Evolutionary conservation across 495 filamentous ascomycete genomes (phyloP), one percentile per base, ranked within the genome.

Genomic region (Entonaema liquescens): DNA sequence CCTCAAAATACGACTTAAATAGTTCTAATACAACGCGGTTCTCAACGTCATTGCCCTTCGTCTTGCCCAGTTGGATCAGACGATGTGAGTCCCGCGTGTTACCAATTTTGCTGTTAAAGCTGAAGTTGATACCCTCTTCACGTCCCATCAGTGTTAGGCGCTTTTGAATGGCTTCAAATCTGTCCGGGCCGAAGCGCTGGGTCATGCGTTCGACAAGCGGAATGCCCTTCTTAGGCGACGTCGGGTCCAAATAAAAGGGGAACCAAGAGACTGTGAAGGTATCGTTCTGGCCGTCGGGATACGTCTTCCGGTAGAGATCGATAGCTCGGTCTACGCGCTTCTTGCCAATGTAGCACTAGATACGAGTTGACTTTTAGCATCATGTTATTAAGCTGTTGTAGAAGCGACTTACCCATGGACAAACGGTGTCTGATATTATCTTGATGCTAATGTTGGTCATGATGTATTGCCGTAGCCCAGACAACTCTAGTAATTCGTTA

Each of bases 371-470:
- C 35, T 64, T 64, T 72, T 23, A 56, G 61, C 50, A 31, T 62
- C 28, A 6, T 42, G 26, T 19, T 13, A 5, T 17, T 11, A 8
- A 15, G 23, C 5, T 2, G 44, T 21, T 13, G 31, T 38, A 60
- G 65, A 13, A 52, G 33, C 49, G 26, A 77, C 78, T 54, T 77
- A 86, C 87, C 61, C 87, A 91, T n/a, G 92, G 92, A 75, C 92
- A 95, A 62, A 94, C 86, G 25, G 87, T 92, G 81, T 94, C 92
- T 36, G 78, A 84, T 28, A 92, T 87, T 65, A 94, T 88, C 29
- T 91, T 86, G 77, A 94, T 90, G 55, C 85, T 84, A 83, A 92
- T 92, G 65, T 89, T 88, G 19, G 90, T 92, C 92, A 94, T 94
- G 83, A 67, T 67, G 73, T 26, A 53, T 13, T 53, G 29, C 42